Conservation (phyloP, 2,329 filamentous ascomycete species). For the Cytospora chrysosperma region DNA sequence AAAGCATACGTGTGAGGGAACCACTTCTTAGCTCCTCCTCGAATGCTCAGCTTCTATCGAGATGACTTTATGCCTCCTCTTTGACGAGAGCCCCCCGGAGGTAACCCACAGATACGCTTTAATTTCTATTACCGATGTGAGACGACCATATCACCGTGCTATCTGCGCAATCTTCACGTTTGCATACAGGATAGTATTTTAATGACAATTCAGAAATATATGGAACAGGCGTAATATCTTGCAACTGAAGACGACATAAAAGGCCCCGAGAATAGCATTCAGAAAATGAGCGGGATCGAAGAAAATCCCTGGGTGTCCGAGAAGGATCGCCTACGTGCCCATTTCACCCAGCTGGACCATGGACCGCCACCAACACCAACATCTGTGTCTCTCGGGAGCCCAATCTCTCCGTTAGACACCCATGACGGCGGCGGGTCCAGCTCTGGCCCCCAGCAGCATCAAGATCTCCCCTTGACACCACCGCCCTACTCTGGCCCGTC, state of each 20-base stretch:
- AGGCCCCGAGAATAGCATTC: neutral
- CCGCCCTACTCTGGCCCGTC: slow-evolving; percentile 39
- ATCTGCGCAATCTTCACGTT: too few relatives aligned
- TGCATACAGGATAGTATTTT: too few relatives aligned
- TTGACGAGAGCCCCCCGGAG: neutral
- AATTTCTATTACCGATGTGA: neutral
- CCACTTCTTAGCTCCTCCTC: neutral
- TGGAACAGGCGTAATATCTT: neutral
- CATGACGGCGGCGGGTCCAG: neutral
- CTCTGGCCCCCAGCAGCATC: neutral
- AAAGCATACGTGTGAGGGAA: neutral
- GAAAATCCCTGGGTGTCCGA: slow-evolving; percentile 4
- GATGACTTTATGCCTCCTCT: neutral
- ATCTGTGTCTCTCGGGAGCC: slow-evolving; percentile 2
- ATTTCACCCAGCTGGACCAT: slow-evolving; percentile 9
- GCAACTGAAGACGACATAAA: neutral
- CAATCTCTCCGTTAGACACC: neutral
- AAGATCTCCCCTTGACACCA: slow-evolving; percentile 27
- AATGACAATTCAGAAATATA: neutral
- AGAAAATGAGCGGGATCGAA: slow-evolving; percentile 20
- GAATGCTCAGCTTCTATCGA: neutral
- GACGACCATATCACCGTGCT: neutral
- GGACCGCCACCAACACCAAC: slow-evolving; percentile 7
- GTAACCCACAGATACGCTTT: neutral
- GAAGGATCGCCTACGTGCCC: slow-evolving; percentile 16